Conservation (phyloP, 441 rosid species). For the Kokia cookei region DNA sequence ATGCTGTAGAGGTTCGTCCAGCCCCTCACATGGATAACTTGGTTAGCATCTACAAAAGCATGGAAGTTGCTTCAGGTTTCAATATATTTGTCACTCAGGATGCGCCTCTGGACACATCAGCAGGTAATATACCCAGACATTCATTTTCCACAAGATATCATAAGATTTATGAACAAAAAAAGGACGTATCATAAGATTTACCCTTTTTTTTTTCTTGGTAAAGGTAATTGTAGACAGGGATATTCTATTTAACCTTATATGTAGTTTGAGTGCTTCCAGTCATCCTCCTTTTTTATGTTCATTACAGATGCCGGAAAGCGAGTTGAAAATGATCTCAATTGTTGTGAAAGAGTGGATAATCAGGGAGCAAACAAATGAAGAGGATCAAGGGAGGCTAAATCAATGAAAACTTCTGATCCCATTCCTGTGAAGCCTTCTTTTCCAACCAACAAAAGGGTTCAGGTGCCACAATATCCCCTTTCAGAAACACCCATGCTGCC, state of each 20-base stretch:
- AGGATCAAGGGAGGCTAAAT: constrained; percentile 18
- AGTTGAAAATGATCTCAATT: constrained; percentile 15
- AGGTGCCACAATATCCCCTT: constrained; percentile 53
- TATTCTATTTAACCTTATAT: background rate
- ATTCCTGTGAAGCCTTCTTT: constrained; percentile 58
- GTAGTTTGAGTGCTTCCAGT: background rate
- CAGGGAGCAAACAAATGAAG: constrained; percentile 18
- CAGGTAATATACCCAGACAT: constrained; percentile 31
- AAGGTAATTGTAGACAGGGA: background rate
- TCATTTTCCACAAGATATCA: background rate
- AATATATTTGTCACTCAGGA: constrained; percentile 55
- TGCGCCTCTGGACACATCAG: constrained; percentile 21
- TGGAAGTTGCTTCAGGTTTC: constrained; percentile 83
- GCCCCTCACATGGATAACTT: constrained; percentile 94
- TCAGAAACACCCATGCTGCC: constrained; percentile 26
- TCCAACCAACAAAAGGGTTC: constrained; percentile 85
- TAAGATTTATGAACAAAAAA: background rate
- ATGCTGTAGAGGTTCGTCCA: constrained; percentile 61
- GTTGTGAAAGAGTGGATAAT: constrained; percentile 13
- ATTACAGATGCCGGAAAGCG: constrained; percentile 34
- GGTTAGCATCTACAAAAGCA: constrained; percentile 76
- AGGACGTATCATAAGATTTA: too few relatives aligned
- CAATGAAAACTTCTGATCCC: constrained; percentile 19
- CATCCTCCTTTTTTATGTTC: background rate
- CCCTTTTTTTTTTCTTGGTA: background rate